Evolutionary conservation across 2,329 filamentous ascomycete genomes (phyloP).

Genomic region (Beauveria brongniartii): DNA sequence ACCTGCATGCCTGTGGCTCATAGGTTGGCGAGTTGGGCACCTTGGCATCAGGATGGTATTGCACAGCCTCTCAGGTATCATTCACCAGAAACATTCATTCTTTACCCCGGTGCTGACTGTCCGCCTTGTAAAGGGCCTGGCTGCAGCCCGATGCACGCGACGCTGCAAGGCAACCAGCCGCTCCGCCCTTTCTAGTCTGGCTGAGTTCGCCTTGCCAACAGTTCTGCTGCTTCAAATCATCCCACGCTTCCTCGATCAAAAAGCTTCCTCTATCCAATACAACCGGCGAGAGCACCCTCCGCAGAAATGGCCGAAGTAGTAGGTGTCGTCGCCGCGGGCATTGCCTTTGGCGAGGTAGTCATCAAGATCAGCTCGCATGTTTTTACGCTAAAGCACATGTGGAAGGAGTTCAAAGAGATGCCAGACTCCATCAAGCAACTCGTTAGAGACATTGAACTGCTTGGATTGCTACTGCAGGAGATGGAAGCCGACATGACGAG

Average conservation of each 20-base stretch:
- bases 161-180: too few species aligned
- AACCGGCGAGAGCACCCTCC: neutral
- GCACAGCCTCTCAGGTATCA: too few species aligned
- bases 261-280: neutral
- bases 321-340: neutral
- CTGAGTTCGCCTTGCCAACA: neutral
- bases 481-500: neutral
- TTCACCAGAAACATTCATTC: too few species aligned
- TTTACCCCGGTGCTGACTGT: too few species aligned
- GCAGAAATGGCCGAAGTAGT: neutral
- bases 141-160: too few species aligned
- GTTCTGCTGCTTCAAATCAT: neutral
- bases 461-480: neutral
- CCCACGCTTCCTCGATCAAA: neutral
- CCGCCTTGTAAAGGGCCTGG: too few species aligned
- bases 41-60: too few species aligned
- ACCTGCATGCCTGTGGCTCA: too few species aligned
- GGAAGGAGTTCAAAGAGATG: neutral
- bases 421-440: neutral
- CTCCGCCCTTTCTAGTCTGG: too few species aligned
- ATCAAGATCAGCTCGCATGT: neutral
- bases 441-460: neutral
- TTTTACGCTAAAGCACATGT: neutral
- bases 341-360: neutral
- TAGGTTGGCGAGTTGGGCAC: too few species aligned